Evolutionary conservation across 148 eudicot species (phyloP).

Genomic region (Silene conica): DNA sequence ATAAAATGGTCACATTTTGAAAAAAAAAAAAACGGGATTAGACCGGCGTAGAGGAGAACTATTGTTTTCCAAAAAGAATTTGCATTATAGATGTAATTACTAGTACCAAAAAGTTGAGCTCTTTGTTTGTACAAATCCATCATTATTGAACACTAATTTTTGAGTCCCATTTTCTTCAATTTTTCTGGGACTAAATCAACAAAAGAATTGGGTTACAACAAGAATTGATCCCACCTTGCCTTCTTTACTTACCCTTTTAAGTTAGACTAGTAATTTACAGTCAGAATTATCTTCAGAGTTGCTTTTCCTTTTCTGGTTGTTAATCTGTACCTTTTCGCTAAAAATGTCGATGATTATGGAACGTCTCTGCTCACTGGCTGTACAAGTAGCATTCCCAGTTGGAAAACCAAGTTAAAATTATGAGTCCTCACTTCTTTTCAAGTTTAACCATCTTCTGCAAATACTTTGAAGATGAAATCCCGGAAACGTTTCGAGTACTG

Average conservation of each 20-base stretch:
- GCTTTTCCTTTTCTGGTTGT: conserved; percentile 22
- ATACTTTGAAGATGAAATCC: conserved; percentile 59
- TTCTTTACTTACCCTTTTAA: conserved; percentile 20
- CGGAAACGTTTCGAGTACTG: conserved; percentile 65
- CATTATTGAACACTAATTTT: conserved; percentile 16
- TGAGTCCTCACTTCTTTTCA: background rate
- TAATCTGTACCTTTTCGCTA: conserved; percentile 34
- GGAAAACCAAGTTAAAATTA: background rate
- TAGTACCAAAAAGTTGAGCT: conserved; percentile 23
- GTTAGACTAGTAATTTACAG: conserved; percentile 34
- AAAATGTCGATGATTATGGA: conserved; percentile 9
- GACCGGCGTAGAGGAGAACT: too few species aligned
- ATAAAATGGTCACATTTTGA: too few species aligned
- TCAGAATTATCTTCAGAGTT: conserved; percentile 23
- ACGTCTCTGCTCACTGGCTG: conserved; percentile 20
- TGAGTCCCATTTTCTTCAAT: conserved; percentile 13
- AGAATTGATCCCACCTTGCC: conserved; percentile 19
- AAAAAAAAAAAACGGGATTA: too few species aligned
- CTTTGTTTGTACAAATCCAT: conserved; percentile 28
- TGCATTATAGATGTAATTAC: background rate
- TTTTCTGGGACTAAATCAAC: conserved; percentile 19
- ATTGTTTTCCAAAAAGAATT: too few species aligned
- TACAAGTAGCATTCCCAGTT: conserved; percentile 13
- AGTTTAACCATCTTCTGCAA: conserved; percentile 47
- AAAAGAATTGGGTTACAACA: conserved; percentile 23